These are phyloP conservation scores for Penicillium mononematosum DNA, from an alignment of 495 filamentous ascomycete species.

Conservation along the genomic window DNA sequence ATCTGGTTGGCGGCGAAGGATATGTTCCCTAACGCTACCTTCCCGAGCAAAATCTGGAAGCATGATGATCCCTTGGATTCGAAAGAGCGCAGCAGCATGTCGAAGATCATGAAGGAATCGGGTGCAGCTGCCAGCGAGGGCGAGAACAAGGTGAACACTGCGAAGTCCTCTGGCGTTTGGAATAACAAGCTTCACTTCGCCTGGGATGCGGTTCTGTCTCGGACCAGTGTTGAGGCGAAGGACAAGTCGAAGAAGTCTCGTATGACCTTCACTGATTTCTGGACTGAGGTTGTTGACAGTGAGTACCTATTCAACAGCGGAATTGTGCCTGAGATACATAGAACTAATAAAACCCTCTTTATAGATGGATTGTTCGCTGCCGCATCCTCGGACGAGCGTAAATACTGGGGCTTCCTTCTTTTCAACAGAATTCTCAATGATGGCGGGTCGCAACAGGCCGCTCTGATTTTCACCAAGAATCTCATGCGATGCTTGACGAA, in stretches of 20 bases:
- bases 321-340: background rate
- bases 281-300: conserved; percentile 87
- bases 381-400: conserved; percentile 78
- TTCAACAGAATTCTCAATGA: conserved; percentile 68
- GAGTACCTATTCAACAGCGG: conserved; percentile 34
- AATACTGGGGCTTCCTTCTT: conserved; percentile 86
- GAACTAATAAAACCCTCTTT: conserved; percentile 14
- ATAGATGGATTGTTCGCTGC: conserved; percentile 77
- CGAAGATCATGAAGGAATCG: conserved; percentile 77
- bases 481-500: conserved; percentile 81
- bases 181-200: conserved; percentile 81
- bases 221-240: conserved; percentile 32
- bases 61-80: conserved; percentile 63
- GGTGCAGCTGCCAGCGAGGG: conserved; percentile 52
- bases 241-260: conserved; percentile 39
- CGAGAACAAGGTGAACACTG: conserved; percentile 37
- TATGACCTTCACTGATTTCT: conserved; percentile 70
- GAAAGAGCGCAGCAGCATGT: conserved; percentile 60
- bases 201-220: conserved; percentile 72
- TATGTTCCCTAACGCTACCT: conserved; percentile 59
- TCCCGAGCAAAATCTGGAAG: conserved; percentile 72
- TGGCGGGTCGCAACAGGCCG: conserved; percentile 45
- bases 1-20: conserved; percentile 75
- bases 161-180: conserved; percentile 69
- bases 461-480: conserved; percentile 72